Conservation (phyloP, 257 asterid genomes). For the Knoxia roxburghii region DNA sequence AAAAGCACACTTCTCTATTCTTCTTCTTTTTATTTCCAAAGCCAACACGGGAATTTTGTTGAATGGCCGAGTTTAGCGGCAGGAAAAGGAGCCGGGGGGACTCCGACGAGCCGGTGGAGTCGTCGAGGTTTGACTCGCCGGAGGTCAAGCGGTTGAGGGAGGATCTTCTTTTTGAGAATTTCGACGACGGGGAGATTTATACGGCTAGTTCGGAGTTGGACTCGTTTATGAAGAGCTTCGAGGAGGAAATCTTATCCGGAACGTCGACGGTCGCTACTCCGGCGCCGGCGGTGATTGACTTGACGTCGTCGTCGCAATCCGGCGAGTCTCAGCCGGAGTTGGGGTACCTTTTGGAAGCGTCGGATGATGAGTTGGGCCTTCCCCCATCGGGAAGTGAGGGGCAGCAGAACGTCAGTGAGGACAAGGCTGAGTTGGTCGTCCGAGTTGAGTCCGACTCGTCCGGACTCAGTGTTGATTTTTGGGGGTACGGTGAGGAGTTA, state of each 20-base stretch:
- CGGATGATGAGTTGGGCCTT: slow-evolving; percentile 74
- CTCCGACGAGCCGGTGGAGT: slow-evolving; percentile 31
- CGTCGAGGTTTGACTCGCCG: slow-evolving; percentile 39
- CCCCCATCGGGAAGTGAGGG: slow-evolving; percentile 45
- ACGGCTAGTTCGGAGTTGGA: slow-evolving; percentile 49
- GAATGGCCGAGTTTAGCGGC: slow-evolving; percentile 39
- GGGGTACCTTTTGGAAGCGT: slow-evolving; percentile 61
- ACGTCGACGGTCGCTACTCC: slow-evolving; percentile 14
- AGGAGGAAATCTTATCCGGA: slow-evolving; percentile 53
- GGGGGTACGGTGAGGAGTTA: slow-evolving; percentile 31
- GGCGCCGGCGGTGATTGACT: slow-evolving; percentile 27
- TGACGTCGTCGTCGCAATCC: slow-evolving; percentile 36
- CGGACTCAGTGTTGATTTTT: slow-evolving; percentile 41
- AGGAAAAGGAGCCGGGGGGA: slow-evolving; percentile 50
- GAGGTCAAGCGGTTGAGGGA: slow-evolving; percentile 69
- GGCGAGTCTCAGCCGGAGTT: slow-evolving; percentile 55
- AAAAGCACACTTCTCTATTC: not conserved
- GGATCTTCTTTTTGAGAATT: slow-evolving; percentile 40
- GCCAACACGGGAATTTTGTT: not conserved
- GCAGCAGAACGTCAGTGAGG: slow-evolving; percentile 11
- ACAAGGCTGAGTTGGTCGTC: slow-evolving; percentile 25
- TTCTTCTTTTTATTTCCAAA: not conserved
- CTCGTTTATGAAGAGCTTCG: slow-evolving; percentile 78
- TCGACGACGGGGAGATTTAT: slow-evolving; percentile 51
- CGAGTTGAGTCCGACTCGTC: slow-evolving; percentile 42